Base-by-base conservation (phyloP, 2,329 filamentous ascomycete species). In the Sporothrix pseudoabietina region DNA sequence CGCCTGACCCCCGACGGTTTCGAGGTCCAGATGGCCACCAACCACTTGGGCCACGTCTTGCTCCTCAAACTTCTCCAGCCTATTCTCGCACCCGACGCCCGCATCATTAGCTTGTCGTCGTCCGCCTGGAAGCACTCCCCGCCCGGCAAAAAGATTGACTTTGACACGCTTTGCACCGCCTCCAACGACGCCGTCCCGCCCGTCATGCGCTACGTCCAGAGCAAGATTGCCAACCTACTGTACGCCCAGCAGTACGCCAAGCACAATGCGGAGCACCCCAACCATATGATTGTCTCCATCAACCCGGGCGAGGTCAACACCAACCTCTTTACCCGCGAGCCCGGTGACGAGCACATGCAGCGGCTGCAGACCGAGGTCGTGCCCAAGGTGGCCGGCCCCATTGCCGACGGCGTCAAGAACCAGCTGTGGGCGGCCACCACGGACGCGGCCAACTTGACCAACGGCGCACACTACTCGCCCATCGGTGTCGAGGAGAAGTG, bases 1-100 rank as follows among this genome's bases (percentile, higher is more conserved):
- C 78, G 76, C 4, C 75, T 80, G 10, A 84, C 83, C 3, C 74
- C 76, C 9, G 82, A 85, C 26, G 84, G 84, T 22, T 86, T 84
- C 77, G 85, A 87, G 76, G 75, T 82, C 19, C 82, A 85, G 72
- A 84, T 86, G 74, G 84, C 81, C 19, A 84, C 82, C 6, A 87
- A 86, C 75, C 83, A 86, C 77, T 74, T 86, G 35, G 84, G 84
- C 22, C 84, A 85, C 71, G 83, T 83, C 1, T 78, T 84, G 0
- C 79, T 86, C 3, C 80, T 80, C 52, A 80, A 82, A 55, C 78
- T 82, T 0, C 76, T 85, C 12, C 71, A 77, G 14, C 79, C 79
- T 0, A 57, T 77, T 12, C 74, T 80, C 6, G 69, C 54, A 0
- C 49, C 71, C 19, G 78, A 78, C 72, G 79, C 78, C 9, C 78